These are phyloP conservation scores for Coniosporium apollinis DNA, from an alignment of 495 filamentous ascomycete species.

Conservation along the genomic window DNA sequence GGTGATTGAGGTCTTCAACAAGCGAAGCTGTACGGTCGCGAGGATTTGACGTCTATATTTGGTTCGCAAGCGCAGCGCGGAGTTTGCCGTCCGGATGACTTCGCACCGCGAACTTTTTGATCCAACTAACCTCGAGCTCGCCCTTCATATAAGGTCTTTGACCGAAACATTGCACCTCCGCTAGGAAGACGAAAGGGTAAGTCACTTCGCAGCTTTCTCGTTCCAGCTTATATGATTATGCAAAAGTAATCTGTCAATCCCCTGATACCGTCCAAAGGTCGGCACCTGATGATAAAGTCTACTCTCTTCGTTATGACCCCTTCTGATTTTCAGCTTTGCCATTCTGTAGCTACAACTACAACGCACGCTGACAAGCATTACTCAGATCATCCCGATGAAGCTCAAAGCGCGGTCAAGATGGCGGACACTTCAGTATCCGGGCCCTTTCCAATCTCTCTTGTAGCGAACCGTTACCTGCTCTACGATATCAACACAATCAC, in stretches of 20 bases:
- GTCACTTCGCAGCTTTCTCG: no score
- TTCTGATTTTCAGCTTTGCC: background rate
- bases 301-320: constrained; percentile 22
- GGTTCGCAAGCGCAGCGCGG: no score
- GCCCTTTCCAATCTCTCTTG: constrained; percentile 67
- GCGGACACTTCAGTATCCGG: constrained; percentile 7
- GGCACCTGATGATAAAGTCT: constrained; percentile 8
- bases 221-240: constrained; percentile 49
- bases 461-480: constrained; percentile 69
- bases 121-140: no score
- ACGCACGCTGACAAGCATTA: background rate
- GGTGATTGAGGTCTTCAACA: no score
- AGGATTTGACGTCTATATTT: no score
- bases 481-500: constrained; percentile 71
- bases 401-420: constrained; percentile 8
- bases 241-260: constrained; percentile 74
- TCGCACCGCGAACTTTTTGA: no score
- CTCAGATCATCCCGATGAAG: background rate
- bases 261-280: constrained; percentile 34
- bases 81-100: no score
- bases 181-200: no score
- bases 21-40: no score
- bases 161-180: no score
- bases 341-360: background rate
- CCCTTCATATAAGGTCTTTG: no score